A percentile compares a stretch with the other conserved stretches of the same genome.
Conservation (phyloP, 148 eudicot species). For the Diospyros lotus region DNA sequence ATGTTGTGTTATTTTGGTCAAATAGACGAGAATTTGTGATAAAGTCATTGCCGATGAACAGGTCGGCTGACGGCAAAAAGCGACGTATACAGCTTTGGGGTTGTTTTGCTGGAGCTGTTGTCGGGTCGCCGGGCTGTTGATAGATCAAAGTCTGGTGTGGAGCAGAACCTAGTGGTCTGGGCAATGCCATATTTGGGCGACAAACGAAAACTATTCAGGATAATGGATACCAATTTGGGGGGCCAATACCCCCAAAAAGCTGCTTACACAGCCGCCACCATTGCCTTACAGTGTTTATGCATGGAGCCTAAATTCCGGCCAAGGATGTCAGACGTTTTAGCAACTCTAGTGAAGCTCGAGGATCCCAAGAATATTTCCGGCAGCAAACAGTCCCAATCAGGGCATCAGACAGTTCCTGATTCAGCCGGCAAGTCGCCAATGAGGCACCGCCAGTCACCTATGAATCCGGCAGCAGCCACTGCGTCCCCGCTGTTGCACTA, state of each 20-base stretch:
- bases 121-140: constrained; percentile 63
- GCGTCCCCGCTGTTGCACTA: constrained; percentile 55
- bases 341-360: constrained; percentile 64
- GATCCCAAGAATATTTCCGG: constrained; percentile 27
- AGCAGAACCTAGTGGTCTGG: constrained; percentile 64
- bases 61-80: constrained; percentile 61
- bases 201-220: constrained; percentile 45
- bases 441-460: constrained; percentile 39
- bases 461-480: constrained; percentile 32
- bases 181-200: constrained; percentile 56
- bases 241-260: constrained; percentile 71
- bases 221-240: constrained; percentile 61
- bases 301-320: constrained; percentile 58
- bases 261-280: constrained; percentile 42
- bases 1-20: too few relatives aligned
- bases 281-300: constrained; percentile 51
- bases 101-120: constrained; percentile 57
- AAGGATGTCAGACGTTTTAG: constrained; percentile 59
- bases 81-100: constrained; percentile 76
- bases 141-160: constrained; percentile 33
- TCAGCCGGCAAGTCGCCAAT: constrained; percentile 31
- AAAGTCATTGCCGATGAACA: constrained; percentile 16
- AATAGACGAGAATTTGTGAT: background rate
- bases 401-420: constrained; percentile 22
- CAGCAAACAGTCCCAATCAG: constrained; percentile 20